Evolutionary conservation across 768 basidiomycete species (phyloP).

Genomic region (Gautieria morchelliformis): DNA sequence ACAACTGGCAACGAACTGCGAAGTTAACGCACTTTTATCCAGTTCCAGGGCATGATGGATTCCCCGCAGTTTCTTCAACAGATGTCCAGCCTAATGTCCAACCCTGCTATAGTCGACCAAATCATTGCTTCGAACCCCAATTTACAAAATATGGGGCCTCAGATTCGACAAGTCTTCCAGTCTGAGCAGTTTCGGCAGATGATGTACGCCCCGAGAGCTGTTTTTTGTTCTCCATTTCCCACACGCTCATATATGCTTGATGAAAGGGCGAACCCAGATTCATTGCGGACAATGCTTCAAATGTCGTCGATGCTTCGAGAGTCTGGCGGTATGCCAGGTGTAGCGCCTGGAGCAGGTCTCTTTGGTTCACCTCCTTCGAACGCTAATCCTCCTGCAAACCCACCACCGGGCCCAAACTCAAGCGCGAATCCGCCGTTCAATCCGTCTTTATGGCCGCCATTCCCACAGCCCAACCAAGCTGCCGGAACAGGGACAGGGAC

Average conservation of each 20-base stretch:
- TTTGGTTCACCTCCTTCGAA: slow-evolving; percentile 13
- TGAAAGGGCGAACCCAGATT: slow-evolving; percentile 63
- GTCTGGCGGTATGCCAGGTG: slow-evolving; percentile 18
- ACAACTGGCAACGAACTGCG: neutral
- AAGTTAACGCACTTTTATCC: neutral
- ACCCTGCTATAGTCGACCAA: slow-evolving; percentile 83
- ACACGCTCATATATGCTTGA: neutral
- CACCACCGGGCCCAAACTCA: slow-evolving; percentile 19
- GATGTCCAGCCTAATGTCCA: slow-evolving; percentile 79
- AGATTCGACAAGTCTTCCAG: slow-evolving; percentile 70
- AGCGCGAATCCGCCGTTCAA: slow-evolving; percentile 57
- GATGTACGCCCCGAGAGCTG: slow-evolving; percentile 40
- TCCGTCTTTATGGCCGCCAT: slow-evolving; percentile 8
- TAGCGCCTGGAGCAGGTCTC: slow-evolving; percentile 18
- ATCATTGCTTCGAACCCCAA: slow-evolving; percentile 78
- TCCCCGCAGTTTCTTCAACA: slow-evolving; percentile 78
- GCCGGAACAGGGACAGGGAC: slow-evolving; percentile 7
- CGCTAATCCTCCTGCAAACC: slow-evolving; percentile 10
- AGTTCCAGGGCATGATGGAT: slow-evolving; percentile 82
- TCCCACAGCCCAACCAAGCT: slow-evolving; percentile 12
- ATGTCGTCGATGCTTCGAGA: slow-evolving; percentile 50
- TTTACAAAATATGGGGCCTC: slow-evolving; percentile 64
- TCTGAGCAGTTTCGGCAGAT: slow-evolving; percentile 66
- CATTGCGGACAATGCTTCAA: slow-evolving; percentile 64
- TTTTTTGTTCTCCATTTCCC: neutral